phyloP scores from a whole-genome alignment of 345 rosid genomes.

The Capsella bursapastoris region DNA sequence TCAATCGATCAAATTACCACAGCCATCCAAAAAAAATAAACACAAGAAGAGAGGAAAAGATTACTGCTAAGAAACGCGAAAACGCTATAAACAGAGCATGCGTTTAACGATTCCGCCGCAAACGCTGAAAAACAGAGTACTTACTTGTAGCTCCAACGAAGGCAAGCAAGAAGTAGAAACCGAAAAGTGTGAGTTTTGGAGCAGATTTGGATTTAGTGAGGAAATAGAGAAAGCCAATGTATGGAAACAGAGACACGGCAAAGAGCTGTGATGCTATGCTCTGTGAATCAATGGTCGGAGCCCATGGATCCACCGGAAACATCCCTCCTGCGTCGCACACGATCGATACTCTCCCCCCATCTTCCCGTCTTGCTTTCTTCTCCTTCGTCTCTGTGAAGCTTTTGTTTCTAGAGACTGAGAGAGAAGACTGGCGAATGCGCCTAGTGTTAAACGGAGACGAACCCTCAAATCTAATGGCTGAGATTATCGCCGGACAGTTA shows the following conservation, averaged over 20 bases:
- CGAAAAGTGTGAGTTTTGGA: conserved; percentile 85
- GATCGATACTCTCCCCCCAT: conserved; percentile 40
- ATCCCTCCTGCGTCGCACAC: conserved; percentile 58
- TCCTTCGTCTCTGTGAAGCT: conserved; percentile 25
- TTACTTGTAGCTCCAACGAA: conserved; percentile 90
- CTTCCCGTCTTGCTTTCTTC: conserved; percentile 24
- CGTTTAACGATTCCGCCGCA: conserved; percentile 1
- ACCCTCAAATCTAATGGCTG: conserved; percentile 23
- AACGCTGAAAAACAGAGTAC: conserved; percentile 36
- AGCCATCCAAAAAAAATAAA: conserved; percentile 22
- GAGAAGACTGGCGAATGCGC: not conserved
- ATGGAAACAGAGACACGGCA: conserved; percentile 80
- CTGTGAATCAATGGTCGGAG: conserved; percentile 75
- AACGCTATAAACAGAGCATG: conserved; percentile 1
- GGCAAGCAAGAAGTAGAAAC: conserved; percentile 92
- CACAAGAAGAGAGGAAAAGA: conserved; percentile 11
- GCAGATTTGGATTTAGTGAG: conserved; percentile 85
- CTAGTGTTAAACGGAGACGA: conserved; percentile 32
- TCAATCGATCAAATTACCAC: conserved; percentile 28
- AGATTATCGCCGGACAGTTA: conserved; percentile 32
- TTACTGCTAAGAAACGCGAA: conserved; percentile 32
- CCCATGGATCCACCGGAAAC: conserved; percentile 89
- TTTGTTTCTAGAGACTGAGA: conserved; percentile 28
- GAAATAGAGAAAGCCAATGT: conserved; percentile 87
- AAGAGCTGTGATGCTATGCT: conserved; percentile 87